A percentile compares a stretch with the other conserved stretches of the same genome.
Evolutionary conservation across 306 rosid genomes (phyloP).

Genomic region (Spatholobus suberectus): DNA sequence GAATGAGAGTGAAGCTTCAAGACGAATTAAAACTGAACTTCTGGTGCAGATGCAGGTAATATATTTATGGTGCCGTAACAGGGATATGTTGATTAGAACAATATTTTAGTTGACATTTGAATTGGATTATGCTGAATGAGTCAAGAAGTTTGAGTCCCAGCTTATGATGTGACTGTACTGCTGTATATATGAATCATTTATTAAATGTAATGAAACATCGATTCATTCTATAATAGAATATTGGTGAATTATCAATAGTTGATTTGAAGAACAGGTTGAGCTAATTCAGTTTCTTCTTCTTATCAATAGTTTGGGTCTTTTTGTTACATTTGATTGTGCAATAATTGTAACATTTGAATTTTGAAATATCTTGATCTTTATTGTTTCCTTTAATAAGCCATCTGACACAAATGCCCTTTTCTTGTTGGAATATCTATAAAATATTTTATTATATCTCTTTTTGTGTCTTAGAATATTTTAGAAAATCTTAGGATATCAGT

Average conservation of each 20-base stretch:
- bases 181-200: not conserved
- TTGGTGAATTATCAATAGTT: not conserved
- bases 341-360: not conserved
- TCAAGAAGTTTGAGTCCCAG: not conserved
- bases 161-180: not conserved
- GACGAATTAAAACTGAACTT: slow-evolving; percentile 98
- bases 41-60: slow-evolving; percentile 99
- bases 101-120: slow-evolving; percentile 31
- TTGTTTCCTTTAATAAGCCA: slow-evolving; percentile 4
- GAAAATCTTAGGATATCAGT: not conserved
- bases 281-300: not conserved
- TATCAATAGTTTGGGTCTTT: not conserved
- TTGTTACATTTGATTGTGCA: not conserved
- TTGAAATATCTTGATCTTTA: not conserved
- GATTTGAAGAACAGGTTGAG: not conserved
- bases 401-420: not conserved
- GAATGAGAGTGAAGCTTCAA: slow-evolving; percentile 98
- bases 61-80: slow-evolving; percentile 30
- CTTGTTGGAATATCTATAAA: not conserved
- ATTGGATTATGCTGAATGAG: slow-evolving; percentile 1
- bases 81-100: slow-evolving; percentile 31
- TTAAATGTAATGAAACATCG: not conserved
- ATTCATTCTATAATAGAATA: not conserved
- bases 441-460: not conserved
- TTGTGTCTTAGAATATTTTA: not conserved